Evolutionary conservation across 805 yeast genomes (phyloP), one percentile per base, ranked within the genome.

Genomic region (Candida qinlingensis): DNA sequence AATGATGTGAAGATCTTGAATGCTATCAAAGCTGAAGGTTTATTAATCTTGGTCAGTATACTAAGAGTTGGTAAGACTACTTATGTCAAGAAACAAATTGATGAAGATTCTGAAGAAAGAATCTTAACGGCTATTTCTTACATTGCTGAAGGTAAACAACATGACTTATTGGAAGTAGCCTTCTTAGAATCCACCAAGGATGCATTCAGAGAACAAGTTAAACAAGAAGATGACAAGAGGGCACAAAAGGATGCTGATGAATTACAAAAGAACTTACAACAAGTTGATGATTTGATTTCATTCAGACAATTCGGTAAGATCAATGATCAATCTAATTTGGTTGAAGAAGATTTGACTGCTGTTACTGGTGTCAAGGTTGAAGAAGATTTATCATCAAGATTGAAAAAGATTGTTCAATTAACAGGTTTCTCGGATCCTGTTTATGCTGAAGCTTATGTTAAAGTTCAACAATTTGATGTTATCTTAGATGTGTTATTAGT

Each of bases 351-450:
- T 58, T 64, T 83, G 41, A 64, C 74, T 9, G 73, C 79, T 49
- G 85, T 87, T 5, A 69, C 75, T 7, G 77, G 74, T 35, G 70
- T 74, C 29, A 70, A 74, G 31, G 66, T 75, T 6, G 78, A 75
- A 54, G 86, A 78, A 59, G 79, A 81, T 42, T 70, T 83, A 53
- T 73, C 87, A 6, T 89, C 97, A 1, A 85, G 88, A 69, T 77
- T 94, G 62, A 85, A 81, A 67, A 90, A 88, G 67, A 87, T 95
- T 60, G 83, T 89, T 44, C 98, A 88, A 65, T 77, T 94, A 57
- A 92, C 99, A n/a, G 99, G 99, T 13, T 94, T 90, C 68, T 87
- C 97, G 0, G 99, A 94, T 66, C 96, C 98, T 25, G 95, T 94
- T 34, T 94, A 94, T 65, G 98, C 97, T 6, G 99, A 94, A 71